Percentiles rank a stretch among this genome's conserved stretches.
Conservation (phyloP, 345 rosid species). For the Excoecaria cochinchinensis region DNA sequence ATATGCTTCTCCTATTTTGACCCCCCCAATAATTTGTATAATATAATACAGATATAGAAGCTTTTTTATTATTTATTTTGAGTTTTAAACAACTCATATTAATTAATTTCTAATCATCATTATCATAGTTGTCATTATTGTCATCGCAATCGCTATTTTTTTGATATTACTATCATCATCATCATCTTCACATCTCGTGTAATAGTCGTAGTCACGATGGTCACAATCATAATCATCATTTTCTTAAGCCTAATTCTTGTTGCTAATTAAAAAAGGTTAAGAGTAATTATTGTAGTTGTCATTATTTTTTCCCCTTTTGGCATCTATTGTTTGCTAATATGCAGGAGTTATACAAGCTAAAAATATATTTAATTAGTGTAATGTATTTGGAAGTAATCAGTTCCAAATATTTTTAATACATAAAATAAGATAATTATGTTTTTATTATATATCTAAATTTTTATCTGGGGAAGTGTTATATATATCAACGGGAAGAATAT, state of each 20-base stretch:
- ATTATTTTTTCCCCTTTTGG: background rate
- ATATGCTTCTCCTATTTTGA: slow-evolving; percentile 24
- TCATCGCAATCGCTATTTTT: slow-evolving; percentile 7
- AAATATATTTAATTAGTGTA: background rate
- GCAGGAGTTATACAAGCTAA: background rate
- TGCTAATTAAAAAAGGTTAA: background rate
- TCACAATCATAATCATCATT: slow-evolving; percentile 15
- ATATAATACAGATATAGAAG: too few relatives aligned
- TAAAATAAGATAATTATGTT: background rate
- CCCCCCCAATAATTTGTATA: slow-evolving; percentile 5
- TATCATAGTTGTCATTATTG: background rate
- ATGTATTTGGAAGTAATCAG: background rate
- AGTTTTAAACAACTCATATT: background rate
- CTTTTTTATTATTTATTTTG: too few relatives aligned
- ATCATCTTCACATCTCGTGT: background rate
- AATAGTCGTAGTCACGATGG: background rate
- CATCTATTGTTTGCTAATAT: background rate
- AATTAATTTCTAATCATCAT: background rate
- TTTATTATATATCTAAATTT: too few relatives aligned
- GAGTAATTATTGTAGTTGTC: background rate
- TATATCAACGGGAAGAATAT: too few relatives aligned
- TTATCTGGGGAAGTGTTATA: too few relatives aligned
- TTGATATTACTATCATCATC: slow-evolving; percentile 22
- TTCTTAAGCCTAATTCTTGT: background rate
- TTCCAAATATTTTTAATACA: background rate